Base-by-base conservation (phyloP, 2,329 filamentous ascomycete species). In the Apiospora aurea region DNA sequence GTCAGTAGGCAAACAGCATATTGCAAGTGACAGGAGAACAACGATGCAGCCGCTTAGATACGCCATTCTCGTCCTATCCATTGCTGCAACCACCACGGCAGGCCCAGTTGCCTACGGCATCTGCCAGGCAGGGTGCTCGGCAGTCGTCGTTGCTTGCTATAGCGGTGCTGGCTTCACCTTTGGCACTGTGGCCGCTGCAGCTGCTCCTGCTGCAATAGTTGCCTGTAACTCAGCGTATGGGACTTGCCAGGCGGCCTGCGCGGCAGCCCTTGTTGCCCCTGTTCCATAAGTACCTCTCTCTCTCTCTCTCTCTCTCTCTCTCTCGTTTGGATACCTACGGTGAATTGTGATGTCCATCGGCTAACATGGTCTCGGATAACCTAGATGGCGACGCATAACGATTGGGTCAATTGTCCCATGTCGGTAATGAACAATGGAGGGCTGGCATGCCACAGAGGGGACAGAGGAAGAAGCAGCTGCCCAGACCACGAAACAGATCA, bases 61-160 rank as follows among this genome's bases (percentile, higher is more conserved):
- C 24, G n/a, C n/a, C 46, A 41, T 70, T 8, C 26, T 57, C 69
- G 43, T 70, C 67, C 67, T 69, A n/a, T 72, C 70, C 64, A 53
- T 64, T 38, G 69, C 67, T 26, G 64, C 53, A n/a, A 21, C 29
- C 41, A 6, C 21, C 14, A 26, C 18, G 14, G 68, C 68, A 24
- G 73, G 74, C 1, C 74, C 71, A 18, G n/a, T 69, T 1, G 80
- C 76, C 11, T 88, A 88, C 72, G 85, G 82, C 0, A 68, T 84
- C 4, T 88, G 85, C 66, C 86, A 88, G 76, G 81, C 82, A 0
- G 85, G 86, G 5, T 88, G 86, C 46, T 76, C 85, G 0, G 73
- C 73, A 0, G 76, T 87, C 0, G 85, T 85, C 0, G 82, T 81
- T 75, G 83, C 85, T 0, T 88, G 85, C 73, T 87, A 87, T 69